These are phyloP conservation scores for Naganishia randhawae DNA, from an alignment of 768 basidiomycete species.

Conservation along the genomic window DNA sequence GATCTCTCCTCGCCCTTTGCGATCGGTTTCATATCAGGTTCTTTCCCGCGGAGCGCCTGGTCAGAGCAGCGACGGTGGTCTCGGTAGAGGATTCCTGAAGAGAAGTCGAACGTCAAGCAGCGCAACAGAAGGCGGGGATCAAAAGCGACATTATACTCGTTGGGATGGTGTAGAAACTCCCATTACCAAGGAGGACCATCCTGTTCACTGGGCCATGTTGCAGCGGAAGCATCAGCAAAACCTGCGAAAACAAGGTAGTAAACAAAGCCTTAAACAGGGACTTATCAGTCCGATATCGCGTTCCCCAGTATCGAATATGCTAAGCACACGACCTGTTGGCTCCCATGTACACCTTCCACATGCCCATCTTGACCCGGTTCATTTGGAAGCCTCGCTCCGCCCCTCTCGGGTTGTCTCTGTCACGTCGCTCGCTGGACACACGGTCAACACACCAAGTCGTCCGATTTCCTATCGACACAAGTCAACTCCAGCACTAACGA, in stretches of 20 bases:
- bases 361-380: neutral
- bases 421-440: neutral
- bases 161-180: conserved; percentile 27
- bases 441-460: neutral
- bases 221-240: conserved; percentile 11
- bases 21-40: neutral
- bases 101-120: conserved; percentile 9
- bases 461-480: conserved; percentile 2
- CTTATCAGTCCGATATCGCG: neutral
- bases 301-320: neutral
- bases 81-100: neutral
- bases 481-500: neutral
- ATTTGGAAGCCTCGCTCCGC: neutral
- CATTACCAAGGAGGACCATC: conserved; percentile 23
- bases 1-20: neutral
- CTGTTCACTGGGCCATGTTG: conserved; percentile 22
- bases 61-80: neutral
- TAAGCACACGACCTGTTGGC: neutral
- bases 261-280: conserved; percentile 16
- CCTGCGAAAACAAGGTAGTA: conserved; percentile 17
- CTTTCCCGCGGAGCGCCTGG: neutral
- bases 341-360: neutral
- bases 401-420: conserved; percentile 4
- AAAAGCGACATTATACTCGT: conserved; percentile 21
- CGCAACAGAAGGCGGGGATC: conserved; percentile 19